Evolutionary conservation across 495 filamentous ascomycete species (phyloP), one percentile per base, ranked within the genome.

Genomic region (Aspergillus kassunensis): DNA sequence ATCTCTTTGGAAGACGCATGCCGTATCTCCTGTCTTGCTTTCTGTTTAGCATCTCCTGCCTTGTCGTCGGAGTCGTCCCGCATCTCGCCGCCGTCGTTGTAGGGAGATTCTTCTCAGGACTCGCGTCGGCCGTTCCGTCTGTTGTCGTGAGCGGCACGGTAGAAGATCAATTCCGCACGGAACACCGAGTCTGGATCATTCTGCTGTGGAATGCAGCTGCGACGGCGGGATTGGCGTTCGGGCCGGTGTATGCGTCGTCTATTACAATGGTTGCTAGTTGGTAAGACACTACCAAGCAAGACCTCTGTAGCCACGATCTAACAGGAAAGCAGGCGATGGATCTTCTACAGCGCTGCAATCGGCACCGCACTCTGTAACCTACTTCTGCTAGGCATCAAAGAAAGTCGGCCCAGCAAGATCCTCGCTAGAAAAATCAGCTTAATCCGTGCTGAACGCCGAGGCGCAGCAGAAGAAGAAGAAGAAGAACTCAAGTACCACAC

Each of bases 81-180:
- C 64, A 65, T 1, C 31, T 73, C 8, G 48, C 60, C 0, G 66
- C 46, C 0, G 63, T 71, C 1, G 54, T 75, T 6, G 43, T 71
- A 11, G 70, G 74, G 37, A 67, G 78, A 15, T 63, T 74, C 33
- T 15, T 75, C 6, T 67, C 70, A 2, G 78, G 77, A 0, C 45
- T 74, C 7, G 56, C 74, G 6, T 77, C 75, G 0, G 69, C 76
- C 12, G 66, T 80, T 1, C 76, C 76, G 3, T 62, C 71, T 0
- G 68, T 73, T 10, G 68, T 80, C 1, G 64, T 76, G 3, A 65
- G 69, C 0, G 76, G 77, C 2, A 77, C 70, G 23, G 71, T 80
- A 47, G 76, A 80, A 43, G 75, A 79, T 50, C 70, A 77, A 58
- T 78, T 65, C 56, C 66, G 72, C 43, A 61, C 63, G 3, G 58